These are phyloP conservation scores for Luzula sylvatica DNA, from an alignment of 176 grass and related monocot genomes.

Conservation along the genomic window DNA sequence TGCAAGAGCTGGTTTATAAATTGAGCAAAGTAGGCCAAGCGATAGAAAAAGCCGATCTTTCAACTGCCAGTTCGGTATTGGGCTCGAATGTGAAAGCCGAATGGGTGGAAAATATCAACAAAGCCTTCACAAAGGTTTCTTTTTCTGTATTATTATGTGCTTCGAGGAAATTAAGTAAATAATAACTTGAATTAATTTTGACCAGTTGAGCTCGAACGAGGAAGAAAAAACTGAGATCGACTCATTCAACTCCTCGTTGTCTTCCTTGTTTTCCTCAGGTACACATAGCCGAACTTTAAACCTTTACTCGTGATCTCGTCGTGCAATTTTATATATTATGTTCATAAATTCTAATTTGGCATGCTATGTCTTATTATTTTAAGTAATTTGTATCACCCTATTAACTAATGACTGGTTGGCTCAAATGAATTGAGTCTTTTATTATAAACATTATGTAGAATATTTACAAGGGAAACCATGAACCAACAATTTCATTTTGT, in stretches of 20 bases:
- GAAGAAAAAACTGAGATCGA: slow-evolving; percentile 58
- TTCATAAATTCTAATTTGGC: too few relatives aligned
- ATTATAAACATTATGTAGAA: too few relatives aligned
- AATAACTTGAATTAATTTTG: background rate
- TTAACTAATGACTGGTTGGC: too few relatives aligned
- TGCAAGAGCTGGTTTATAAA: slow-evolving; percentile 91
- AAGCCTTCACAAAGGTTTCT: slow-evolving; percentile 69
- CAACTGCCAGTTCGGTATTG: slow-evolving; percentile 50
- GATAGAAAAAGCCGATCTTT: slow-evolving; percentile 67
- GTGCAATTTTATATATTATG: too few relatives aligned
- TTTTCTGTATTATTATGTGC: background rate
- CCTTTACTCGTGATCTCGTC: too few relatives aligned
- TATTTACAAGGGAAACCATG: too few relatives aligned
- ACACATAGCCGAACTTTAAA: too few relatives aligned
- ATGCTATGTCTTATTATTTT: too few relatives aligned
- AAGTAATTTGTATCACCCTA: too few relatives aligned
- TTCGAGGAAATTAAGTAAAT: background rate
- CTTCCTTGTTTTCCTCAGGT: slow-evolving; percentile 69
- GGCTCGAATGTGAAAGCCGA: slow-evolving; percentile 30
- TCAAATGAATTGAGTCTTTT: too few relatives aligned
- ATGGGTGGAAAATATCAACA: slow-evolving; percentile 73
- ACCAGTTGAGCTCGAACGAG: slow-evolving; percentile 61
- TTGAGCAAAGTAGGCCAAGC: slow-evolving; percentile 90
- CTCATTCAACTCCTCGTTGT: slow-evolving; percentile 74
- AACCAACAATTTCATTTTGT: too few relatives aligned